Evolutionary conservation across 2,329 filamentous ascomycete genomes (phyloP), one percentile per base, ranked within the genome.

Genomic region (Claviceps sp.): DNA sequence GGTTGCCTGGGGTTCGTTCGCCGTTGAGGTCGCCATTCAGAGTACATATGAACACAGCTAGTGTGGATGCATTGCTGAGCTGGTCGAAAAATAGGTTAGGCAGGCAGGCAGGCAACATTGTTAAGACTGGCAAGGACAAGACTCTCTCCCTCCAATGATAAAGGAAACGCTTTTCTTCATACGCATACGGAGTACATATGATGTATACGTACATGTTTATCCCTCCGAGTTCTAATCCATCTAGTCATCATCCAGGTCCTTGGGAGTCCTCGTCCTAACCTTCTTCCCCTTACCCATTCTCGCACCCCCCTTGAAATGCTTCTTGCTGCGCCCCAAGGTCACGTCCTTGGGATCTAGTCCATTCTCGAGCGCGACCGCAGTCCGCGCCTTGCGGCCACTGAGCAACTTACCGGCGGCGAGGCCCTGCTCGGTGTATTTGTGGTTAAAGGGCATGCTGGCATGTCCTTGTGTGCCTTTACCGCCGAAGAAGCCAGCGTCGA

Each of bases 401-500:
- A 96, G 69, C 56, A 85, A 74, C 71, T 88, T 94, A 16, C 63
- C 64, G 1, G 64, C 63, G 17, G 60, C 65, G 52, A 45, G 52
- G 4, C 88, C 89, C 63, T 95, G 88, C 68, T 93, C 79, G 3
- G 82, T 83, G 68, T 96, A 94, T 70, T 93, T 86, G 71, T 93
- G 80, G 67, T 83, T 91, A 71, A 97, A 97, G 0, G 93, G 90
- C 74, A 82, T 82, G 52, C 71, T 82, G 39, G 94, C 57, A 61
- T 86, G 85, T 2, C 81, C 86, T 1, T 76, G 78, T 45, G 73
- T 77, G 11, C 78, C 74, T 51, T 79, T 75, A 2, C 80, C 71
- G 5, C 78, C 83, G 64, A 98, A 98, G 74, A 97, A 98, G n/a
- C 80, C 79, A 62, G 85, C 87, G 70, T 98, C 93, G 20, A 98